phyloP scores from a whole-genome alignment of 2,329 filamentous ascomycete genomes.

The Epichloe uncinata region DNA sequence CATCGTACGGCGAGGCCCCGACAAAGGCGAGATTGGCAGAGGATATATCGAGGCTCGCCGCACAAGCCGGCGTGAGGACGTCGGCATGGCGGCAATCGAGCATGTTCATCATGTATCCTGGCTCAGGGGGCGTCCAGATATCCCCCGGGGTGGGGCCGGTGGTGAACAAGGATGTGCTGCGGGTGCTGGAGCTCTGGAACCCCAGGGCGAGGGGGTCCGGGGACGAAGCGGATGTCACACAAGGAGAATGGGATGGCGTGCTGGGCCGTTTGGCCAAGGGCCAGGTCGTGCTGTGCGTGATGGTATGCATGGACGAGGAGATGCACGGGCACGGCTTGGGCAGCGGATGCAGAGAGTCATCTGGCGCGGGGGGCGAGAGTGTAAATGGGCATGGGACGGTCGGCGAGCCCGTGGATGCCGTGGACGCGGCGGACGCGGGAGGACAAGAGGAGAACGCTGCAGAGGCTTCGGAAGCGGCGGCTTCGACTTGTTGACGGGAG shows the following conservation, averaged over 20 bases:
- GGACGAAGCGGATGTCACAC: neutral
- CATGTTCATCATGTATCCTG: neutral
- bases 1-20: neutral
- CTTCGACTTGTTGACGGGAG: no score
- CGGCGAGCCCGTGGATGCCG: no score
- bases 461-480: no score
- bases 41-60: neutral
- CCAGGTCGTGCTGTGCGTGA: neutral
- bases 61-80: neutral
- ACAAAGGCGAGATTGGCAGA: neutral
- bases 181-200: neutral
- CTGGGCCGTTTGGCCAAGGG: conserved; percentile 3
- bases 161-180: neutral
- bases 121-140: neutral
- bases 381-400: neutral
- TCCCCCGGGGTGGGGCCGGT: neutral
- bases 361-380: neutral
- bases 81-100: neutral
- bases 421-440: no score
- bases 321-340: neutral
- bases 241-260: conserved; percentile 13
- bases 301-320: neutral
- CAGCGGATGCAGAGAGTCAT: neutral
- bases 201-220: conserved; percentile 10
- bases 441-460: no score